A percentile compares a stretch with the other conserved stretches of the same genome.
Evolutionary conservation across 768 basidiomycete species (phyloP).

Genomic region (Daedaleopsis nitida): DNA sequence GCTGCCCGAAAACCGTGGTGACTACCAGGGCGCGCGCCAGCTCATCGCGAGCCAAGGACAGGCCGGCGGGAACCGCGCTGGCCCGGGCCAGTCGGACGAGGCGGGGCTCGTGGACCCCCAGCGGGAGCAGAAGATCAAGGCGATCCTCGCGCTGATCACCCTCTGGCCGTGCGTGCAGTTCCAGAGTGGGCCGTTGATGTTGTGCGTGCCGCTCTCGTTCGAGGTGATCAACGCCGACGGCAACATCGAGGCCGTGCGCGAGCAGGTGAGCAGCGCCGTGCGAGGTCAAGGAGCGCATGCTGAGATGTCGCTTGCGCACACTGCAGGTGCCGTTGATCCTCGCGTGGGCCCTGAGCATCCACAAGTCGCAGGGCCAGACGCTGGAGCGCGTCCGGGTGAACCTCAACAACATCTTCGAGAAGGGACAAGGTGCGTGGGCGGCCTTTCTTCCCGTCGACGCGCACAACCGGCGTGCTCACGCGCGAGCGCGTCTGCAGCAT

Average conservation of each 20-base stretch:
- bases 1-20: constrained; percentile 8
- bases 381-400: constrained; percentile 83
- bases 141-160: constrained; percentile 14
- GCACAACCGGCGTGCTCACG: not conserved
- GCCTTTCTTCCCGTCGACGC: not conserved
- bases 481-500: constrained; percentile 41
- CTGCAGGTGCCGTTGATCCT: constrained; percentile 59
- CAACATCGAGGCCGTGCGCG: constrained; percentile 56
- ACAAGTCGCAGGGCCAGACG: constrained; percentile 92
- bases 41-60: not conserved
- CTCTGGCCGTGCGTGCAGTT: constrained; percentile 68
- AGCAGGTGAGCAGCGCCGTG: constrained; percentile 45
- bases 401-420: constrained; percentile 75
- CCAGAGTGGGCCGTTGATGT: constrained; percentile 44
- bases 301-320: not conserved
- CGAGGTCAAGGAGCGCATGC: constrained; percentile 1
- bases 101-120: not conserved
- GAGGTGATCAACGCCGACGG: constrained; percentile 64
- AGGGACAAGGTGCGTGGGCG: constrained; percentile 62
- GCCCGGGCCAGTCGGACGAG: not conserved
- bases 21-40: not conserved
- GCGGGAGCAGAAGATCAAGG: constrained; percentile 17
- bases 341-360: constrained; percentile 88
- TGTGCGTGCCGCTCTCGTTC: constrained; percentile 61
- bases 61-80: not conserved